Percentiles rank a stretch among this genome's conserved stretches.
phyloP scores from a whole-genome alignment of 2,329 filamentous ascomycete species.

The Colletotrichum sp. region DNA sequence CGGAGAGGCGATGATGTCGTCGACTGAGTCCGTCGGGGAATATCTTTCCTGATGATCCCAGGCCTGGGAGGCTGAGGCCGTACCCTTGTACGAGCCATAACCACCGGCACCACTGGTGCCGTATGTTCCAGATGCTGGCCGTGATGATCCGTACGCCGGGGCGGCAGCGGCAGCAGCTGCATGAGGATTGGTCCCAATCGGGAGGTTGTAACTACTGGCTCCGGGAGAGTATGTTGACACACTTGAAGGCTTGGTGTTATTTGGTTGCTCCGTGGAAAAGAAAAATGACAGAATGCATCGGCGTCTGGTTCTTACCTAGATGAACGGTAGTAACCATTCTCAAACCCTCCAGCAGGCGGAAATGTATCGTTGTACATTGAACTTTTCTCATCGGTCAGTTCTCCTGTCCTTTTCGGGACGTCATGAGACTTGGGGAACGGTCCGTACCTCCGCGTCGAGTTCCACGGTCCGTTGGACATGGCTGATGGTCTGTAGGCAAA shows the following conservation, averaged over 20 bases:
- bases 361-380: constrained; percentile 38
- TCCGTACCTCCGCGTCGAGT: constrained; percentile 58
- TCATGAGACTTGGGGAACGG: constrained; percentile 13
- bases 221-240: constrained; percentile 42
- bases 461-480: constrained; percentile 55
- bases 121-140: constrained; percentile 45
- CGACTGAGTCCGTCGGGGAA: constrained; percentile 63
- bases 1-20: constrained; percentile 63
- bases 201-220: constrained; percentile 34
- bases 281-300: background rate
- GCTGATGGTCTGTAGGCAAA: constrained; percentile 52
- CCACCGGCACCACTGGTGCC: constrained; percentile 29
- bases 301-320: constrained; percentile 39
- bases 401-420: background rate
- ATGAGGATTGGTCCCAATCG: constrained; percentile 38
- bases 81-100: constrained; percentile 44
- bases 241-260: constrained; percentile 45
- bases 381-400: constrained; percentile 29
- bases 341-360: constrained; percentile 35
- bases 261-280: constrained; percentile 9
- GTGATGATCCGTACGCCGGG: constrained; percentile 44
- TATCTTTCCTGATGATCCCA: constrained; percentile 57
- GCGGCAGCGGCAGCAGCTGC: constrained; percentile 40
- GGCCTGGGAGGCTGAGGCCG: constrained; percentile 44
- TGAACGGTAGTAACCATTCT: constrained; percentile 39